phyloP scores from a whole-genome alignment of 2,329 filamentous ascomycete genomes.

The Xylaria sp. region DNA sequence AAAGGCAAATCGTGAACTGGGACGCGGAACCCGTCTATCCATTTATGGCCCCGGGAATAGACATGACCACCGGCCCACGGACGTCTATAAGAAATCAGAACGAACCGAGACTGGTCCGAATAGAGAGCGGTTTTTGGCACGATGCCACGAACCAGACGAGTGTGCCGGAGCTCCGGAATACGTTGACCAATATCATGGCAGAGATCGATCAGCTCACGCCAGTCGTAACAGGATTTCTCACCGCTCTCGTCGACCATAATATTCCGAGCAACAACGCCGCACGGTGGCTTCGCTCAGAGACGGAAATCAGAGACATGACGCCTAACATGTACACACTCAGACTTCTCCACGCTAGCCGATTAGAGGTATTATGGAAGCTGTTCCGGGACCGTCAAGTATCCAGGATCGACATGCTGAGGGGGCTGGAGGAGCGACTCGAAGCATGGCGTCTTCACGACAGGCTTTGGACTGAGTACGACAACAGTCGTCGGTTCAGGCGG shows the following conservation, averaged over 20 bases:
- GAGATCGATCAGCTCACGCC: too few species aligned
- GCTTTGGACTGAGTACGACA: conserved; percentile 27
- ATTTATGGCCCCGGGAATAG: not conserved
- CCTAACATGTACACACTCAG: not conserved
- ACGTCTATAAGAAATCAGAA: too few species aligned
- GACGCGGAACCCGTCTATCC: not conserved
- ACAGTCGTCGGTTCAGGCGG: conserved; percentile 9
- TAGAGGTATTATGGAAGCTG: conserved; percentile 7
- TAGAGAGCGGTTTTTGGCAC: too few species aligned
- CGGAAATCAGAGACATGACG: not conserved
- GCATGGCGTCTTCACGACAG: conserved; percentile 22
- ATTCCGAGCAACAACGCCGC: too few species aligned
- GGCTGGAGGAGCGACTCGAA: conserved; percentile 3
- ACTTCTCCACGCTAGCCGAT: conserved; percentile 1
- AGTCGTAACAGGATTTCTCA: too few species aligned
- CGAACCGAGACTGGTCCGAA: too few species aligned
- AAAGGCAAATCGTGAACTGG: not conserved
- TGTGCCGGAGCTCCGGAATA: too few species aligned
- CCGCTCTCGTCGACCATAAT: too few species aligned
- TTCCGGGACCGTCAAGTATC: not conserved
- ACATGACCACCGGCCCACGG: not conserved
- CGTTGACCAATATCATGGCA: too few species aligned
- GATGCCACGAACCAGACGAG: too few species aligned
- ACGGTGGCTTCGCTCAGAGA: not conserved
- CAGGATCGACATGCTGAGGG: conserved; percentile 6